Base-by-base conservation (phyloP, 768 basidiomycete species). In the Heimioporus sp. region DNA sequence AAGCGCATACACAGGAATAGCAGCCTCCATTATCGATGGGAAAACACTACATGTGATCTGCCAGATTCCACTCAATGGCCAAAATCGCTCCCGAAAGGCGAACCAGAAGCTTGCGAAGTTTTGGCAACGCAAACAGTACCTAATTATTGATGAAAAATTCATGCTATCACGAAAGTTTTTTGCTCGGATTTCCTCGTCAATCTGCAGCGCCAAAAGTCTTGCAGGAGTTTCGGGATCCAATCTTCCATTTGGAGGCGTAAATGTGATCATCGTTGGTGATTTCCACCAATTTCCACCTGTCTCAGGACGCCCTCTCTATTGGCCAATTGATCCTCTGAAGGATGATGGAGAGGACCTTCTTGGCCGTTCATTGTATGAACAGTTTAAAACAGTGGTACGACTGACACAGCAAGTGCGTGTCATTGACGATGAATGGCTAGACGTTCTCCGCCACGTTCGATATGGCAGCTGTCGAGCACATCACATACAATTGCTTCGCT, bases 401-500 rank as follows among this genome's bases (percentile, higher is more conserved):
- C 17, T 40, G 9, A 31, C 1, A 21, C 30, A 41, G 16, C 47
- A 48, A 11, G 39, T 48, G 4, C 16, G 19, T 1, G 31, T 48
- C 7, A 40, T 12, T 3, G 38, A 48, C n/a, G 0, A 36, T 10
- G 47, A 40, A 31, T 48, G 47, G 47, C 16, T 32, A 8, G 39
- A 48, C 20, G 4, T 48, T 5, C 28, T 48, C 5, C 17, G 37
- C 13, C 47, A 31, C 11, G 5, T 41, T 1, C 28, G 19, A 1
- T 3, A 40, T 20, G 72, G 75, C 0, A 48, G 51, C 8, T 67
- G 72, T 45, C 48, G 32, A 2, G 55, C 61, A n/a, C 54, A 62
- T 2, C 66, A 76, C 47, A 42, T 32, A 7, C 8, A 6, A 6
- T 73, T 67, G 47, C 61, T 77, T 2, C 21, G 51, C 2, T 34